These are phyloP conservation scores for Erythrophleum ivorense DNA, from an alignment of 331 rosid species.

Conservation along the genomic window DNA sequence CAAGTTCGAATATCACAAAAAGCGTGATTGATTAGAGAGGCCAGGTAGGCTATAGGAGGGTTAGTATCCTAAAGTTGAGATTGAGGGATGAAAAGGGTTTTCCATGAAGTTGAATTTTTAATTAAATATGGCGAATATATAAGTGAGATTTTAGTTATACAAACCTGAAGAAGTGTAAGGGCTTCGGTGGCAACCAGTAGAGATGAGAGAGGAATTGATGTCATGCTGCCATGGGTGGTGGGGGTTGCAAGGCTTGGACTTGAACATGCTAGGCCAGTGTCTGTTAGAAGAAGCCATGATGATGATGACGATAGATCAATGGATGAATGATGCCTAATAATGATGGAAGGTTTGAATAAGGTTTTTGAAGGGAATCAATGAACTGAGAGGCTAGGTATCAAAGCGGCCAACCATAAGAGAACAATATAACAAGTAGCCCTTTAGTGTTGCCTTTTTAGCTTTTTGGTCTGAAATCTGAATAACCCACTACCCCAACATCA, in stretches of 20 bases:
- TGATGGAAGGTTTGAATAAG: neutral
- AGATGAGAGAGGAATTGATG: slow-evolving; percentile 64
- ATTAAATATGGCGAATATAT: too few species aligned
- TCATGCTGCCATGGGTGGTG: slow-evolving; percentile 88
- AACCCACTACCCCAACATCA: slow-evolving; percentile 43
- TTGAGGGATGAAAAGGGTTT: neutral
- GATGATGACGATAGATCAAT: slow-evolving; percentile 29
- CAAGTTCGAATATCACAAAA: too few species aligned
- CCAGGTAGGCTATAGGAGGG: too few species aligned
- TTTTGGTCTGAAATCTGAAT: slow-evolving; percentile 41
- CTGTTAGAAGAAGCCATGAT: slow-evolving; percentile 90
- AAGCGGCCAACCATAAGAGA: slow-evolving; percentile 48
- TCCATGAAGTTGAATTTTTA: neutral
- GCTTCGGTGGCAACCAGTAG: slow-evolving; percentile 60
- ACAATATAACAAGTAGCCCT: slow-evolving; percentile 36
- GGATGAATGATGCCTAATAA: slow-evolving; percentile 4
- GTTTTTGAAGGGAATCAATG: neutral
- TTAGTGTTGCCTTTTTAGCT: slow-evolving; percentile 41
- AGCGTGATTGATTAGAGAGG: too few species aligned
- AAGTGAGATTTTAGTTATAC: neutral
- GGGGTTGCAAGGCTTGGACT: slow-evolving; percentile 78
- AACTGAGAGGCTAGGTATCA: slow-evolving; percentile 21
- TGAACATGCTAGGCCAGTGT: slow-evolving; percentile 99
- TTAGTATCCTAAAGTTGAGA: too few species aligned
- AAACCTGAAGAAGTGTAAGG: slow-evolving; percentile 60